Base-by-base conservation (phyloP, 2,329 filamentous ascomycete species). In the Cladophialophora bantiana region DNA sequence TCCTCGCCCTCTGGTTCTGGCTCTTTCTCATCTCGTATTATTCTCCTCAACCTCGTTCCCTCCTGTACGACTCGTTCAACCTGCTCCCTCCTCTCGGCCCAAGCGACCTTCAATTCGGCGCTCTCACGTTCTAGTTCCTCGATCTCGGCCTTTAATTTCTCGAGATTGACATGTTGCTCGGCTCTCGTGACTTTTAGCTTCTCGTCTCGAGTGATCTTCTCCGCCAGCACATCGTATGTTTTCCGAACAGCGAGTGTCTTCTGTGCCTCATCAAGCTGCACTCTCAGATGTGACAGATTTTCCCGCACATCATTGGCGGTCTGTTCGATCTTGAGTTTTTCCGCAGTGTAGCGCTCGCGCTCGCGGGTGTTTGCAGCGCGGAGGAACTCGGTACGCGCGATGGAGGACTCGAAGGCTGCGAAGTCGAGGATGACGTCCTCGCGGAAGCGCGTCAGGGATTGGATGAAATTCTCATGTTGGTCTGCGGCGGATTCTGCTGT, bases 51-150 rank as follows among this genome's bases (percentile, higher is more conserved):
- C 70, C 92, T 85, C 86, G 91, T 91, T n/a, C 93, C 93, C 81
- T 97, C 94, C 67, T 94, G 91, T 76, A 97, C 91, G 74, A 98
- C 94, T 64, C 88, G 86, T 65, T 90, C 91, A 78, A 97, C 97
- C 79, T 97, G 93, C 73, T 93, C 91, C 69, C 90, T 84, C 45
- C 94, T 85, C 79, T 96, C 93, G 50, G 86, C 83, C 94, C 94
- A 97, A 0, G 92, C 95, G 70, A 85, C 86, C 57, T 88, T 90
- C 77, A 96, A 96, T 42, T 91, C 89, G 75, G 87, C 86, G 74
- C 92, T 93, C 82, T 98, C 93, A 70, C 88, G 87, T 80, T 96
- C 90, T 67, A 98, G 82, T 76, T 96, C 93, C 48, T 88, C 86
- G 78, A 96, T 97, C 81, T 98, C 94, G 52, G 92, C 89, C 75